phyloP scores from a whole-genome alignment of 768 basidiomycete species.

The Cystobasidiopsis lactophilus region DNA sequence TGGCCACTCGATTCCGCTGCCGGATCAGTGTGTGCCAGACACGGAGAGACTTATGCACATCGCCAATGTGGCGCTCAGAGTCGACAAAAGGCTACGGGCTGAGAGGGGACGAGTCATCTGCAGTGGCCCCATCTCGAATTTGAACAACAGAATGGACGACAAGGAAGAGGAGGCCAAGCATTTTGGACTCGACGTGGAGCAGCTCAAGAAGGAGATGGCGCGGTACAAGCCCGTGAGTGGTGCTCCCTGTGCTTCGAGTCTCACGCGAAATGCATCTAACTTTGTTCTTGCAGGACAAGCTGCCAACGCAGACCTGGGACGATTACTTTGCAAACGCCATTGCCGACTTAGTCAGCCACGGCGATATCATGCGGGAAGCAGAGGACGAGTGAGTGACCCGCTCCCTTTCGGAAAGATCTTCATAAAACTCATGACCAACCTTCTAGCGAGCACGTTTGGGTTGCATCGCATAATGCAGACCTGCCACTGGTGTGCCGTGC shows the following conservation, averaged over 20 bases:
- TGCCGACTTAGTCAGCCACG: constrained; percentile 25
- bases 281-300: neutral
- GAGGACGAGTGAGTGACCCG: constrained; percentile 22
- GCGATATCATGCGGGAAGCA: constrained; percentile 22
- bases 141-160: constrained; percentile 6
- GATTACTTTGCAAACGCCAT: constrained; percentile 26
- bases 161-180: constrained; percentile 12
- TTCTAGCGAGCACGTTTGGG: constrained; percentile 22
- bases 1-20: constrained; percentile 22
- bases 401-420: neutral
- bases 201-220: constrained; percentile 6
- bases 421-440: neutral
- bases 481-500: constrained; percentile 25
- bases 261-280: neutral
- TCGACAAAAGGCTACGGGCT: constrained; percentile 20
- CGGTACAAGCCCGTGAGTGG: constrained; percentile 8
- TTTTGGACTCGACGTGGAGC: constrained; percentile 3
- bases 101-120: constrained; percentile 24
- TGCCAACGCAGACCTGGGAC: constrained; percentile 18
- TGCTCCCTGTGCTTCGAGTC: neutral
- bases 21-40: constrained; percentile 25
- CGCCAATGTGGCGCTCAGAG: constrained; percentile 20
- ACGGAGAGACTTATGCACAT: constrained; percentile 25
- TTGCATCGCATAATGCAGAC: constrained; percentile 24
- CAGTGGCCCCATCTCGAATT: constrained; percentile 18